A percentile compares a stretch with the other conserved stretches of the same genome.
These are phyloP conservation scores for Bipolaris bicolor DNA, from an alignment of 2,329 filamentous ascomycete species.

Conservation along the genomic window DNA sequence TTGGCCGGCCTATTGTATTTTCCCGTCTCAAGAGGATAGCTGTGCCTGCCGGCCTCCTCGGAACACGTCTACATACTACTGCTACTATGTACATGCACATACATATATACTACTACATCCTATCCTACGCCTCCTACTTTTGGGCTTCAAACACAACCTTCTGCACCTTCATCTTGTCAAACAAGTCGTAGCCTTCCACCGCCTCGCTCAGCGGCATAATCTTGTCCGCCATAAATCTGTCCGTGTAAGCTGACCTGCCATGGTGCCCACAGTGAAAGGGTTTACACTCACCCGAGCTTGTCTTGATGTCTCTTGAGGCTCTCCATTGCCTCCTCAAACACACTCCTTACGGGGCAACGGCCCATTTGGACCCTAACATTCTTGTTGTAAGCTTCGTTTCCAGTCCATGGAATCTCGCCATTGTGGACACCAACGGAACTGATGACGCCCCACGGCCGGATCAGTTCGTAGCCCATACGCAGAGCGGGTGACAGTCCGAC, in stretches of 20 bases:
- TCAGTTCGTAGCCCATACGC: constrained; percentile 56
- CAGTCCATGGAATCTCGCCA: constrained; percentile 56
- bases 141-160: constrained; percentile 59
- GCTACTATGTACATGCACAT: not conserved
- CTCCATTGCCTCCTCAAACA: constrained; percentile 56
- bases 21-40: not conserved
- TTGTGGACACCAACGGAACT: constrained; percentile 58
- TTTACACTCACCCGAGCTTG: constrained; percentile 50
- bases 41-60: not conserved
- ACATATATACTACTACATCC: not conserved
- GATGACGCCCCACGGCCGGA: constrained; percentile 58
- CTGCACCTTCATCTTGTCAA: constrained; percentile 60
- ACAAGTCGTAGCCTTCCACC: constrained; percentile 59
- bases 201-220: constrained; percentile 59
- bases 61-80: not conserved
- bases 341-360: constrained; percentile 57
- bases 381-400: constrained; percentile 58
- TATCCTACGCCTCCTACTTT: constrained; percentile 31
- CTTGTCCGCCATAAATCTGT: constrained; percentile 60
- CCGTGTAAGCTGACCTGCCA: not conserved
- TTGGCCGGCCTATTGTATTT: constrained; percentile 2
- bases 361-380: constrained; percentile 59
- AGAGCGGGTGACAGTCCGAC: constrained; percentile 57
- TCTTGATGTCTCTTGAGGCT: constrained; percentile 57
- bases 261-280: too few relatives aligned